Conservation (phyloP, 495 filamentous ascomycete species). For the Daldinia concentrica region DNA sequence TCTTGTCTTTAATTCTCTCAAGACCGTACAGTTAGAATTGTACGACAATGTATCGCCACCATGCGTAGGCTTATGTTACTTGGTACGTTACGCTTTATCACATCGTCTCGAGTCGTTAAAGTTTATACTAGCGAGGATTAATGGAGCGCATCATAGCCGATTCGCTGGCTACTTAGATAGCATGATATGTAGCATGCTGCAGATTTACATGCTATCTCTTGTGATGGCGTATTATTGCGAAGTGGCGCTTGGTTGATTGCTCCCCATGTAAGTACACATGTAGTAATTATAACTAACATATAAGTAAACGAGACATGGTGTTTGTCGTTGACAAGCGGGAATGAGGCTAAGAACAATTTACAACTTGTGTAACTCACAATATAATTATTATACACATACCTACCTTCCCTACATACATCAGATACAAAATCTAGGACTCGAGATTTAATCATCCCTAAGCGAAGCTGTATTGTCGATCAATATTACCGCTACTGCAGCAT, state of each 20-base stretch:
- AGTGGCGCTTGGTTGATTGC: neutral
- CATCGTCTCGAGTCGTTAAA: no score
- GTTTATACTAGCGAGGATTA: no score
- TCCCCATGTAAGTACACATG: no score
- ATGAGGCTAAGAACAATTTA: neutral
- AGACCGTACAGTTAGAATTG: slow-evolving; percentile 10
- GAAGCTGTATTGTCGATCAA: slow-evolving; percentile 29
- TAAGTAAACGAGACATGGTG: slow-evolving; percentile 3
- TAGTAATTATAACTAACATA: neutral
- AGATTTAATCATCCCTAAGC: slow-evolving; percentile 10
- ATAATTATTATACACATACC: slow-evolving; percentile 2
- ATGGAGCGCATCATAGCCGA: no score
- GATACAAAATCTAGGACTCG: slow-evolving; percentile 14
- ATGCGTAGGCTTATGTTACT: neutral
- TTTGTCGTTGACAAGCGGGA: slow-evolving; percentile 14
- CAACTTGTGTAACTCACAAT: neutral
- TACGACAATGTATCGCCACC: neutral
- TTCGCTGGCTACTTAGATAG: neutral
- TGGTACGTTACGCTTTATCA: no score
- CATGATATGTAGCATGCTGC: neutral
- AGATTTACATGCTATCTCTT: slow-evolving; percentile 10
- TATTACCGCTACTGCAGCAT: no score
- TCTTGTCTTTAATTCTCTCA: neutral
- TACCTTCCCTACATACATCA: neutral
- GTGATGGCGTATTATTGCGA: neutral